Evolutionary conservation across 805 yeast genomes (phyloP).

Genomic region (Cephaloascus albidus): DNA sequence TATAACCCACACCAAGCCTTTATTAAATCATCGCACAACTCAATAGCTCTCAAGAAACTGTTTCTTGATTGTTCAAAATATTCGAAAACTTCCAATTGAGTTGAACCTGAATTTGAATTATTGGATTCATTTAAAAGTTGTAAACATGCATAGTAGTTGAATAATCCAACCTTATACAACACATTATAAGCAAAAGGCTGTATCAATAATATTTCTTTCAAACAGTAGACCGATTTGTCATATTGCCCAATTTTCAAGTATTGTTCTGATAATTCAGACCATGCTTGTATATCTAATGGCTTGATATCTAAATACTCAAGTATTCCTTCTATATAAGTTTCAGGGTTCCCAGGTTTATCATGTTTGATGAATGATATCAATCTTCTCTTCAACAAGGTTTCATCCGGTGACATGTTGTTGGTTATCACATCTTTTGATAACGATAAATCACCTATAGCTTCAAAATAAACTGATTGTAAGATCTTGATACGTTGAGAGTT

Average conservation of each 20-base stretch:
- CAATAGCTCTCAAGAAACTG: constrained; percentile 63
- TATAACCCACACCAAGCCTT: constrained; percentile 72
- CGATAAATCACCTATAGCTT: constrained; percentile 35
- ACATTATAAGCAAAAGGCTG: constrained; percentile 64
- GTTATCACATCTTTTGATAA: constrained; percentile 19
- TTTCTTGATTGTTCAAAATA: constrained; percentile 22
- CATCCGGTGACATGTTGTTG: constrained; percentile 17
- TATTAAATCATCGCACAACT: constrained; percentile 58
- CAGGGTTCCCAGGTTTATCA: constrained; percentile 11
- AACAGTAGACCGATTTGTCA: constrained; percentile 56
- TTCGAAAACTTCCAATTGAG: constrained; percentile 14
- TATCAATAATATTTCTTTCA: constrained; percentile 60
- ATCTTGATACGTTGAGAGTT: constrained; percentile 46
- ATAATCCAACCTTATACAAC: constrained; percentile 50
- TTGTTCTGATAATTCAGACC: constrained; percentile 70
- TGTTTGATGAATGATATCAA: constrained; percentile 22
- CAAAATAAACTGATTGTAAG: constrained; percentile 46
- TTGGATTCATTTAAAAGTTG: not conserved
- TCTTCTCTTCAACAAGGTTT: constrained; percentile 25
- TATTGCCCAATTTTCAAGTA: constrained; percentile 54
- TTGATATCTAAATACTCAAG: constrained; percentile 45
- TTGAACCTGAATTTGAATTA: constrained; percentile 14
- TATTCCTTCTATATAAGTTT: constrained; percentile 46
- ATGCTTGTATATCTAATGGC: constrained; percentile 69
- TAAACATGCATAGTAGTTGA: not conserved